phyloP scores from a whole-genome alignment of 768 basidiomycete species.

The Tephrocybe sp. region DNA sequence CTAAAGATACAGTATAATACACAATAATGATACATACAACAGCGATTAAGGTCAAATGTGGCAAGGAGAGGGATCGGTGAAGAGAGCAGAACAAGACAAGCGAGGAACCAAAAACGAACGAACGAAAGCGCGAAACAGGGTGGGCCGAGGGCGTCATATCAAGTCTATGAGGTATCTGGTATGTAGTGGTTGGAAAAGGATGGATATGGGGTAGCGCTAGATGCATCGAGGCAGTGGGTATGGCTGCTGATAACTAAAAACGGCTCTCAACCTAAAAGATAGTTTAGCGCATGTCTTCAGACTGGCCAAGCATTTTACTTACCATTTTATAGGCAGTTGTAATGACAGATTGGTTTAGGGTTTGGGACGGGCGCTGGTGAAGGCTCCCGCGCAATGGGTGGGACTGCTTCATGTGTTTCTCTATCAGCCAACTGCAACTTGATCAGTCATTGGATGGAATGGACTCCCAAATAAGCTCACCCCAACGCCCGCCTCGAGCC shows the following conservation, averaged over 20 bases:
- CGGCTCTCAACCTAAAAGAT: too few relatives aligned
- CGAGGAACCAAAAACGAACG: too few relatives aligned
- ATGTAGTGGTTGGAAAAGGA: background rate
- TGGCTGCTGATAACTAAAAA: too few relatives aligned
- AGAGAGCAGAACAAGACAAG: background rate
- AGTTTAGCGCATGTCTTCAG: too few relatives aligned
- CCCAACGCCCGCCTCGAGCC: constrained; percentile 18
- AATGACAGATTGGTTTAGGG: constrained; percentile 15
- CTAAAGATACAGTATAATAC: background rate
- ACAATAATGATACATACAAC: background rate
- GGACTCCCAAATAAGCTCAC: background rate
- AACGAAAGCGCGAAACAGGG: too few relatives aligned
- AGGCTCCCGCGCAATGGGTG: constrained; percentile 14
- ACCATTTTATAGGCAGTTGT: constrained; percentile 14
- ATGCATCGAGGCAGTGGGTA: too few relatives aligned
- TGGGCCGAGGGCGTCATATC: background rate
- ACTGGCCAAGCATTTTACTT: background rate
- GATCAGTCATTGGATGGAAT: background rate
- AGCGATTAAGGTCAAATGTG: background rate
- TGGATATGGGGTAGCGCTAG: too few relatives aligned
- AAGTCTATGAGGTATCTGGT: background rate
- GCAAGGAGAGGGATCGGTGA: background rate
- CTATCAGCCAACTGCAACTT: background rate
- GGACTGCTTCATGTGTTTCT: background rate
- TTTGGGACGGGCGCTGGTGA: constrained; percentile 6